phyloP scores from a whole-genome alignment of 73 alveolate genomes.

The Paramecium primaurelia region DNA sequence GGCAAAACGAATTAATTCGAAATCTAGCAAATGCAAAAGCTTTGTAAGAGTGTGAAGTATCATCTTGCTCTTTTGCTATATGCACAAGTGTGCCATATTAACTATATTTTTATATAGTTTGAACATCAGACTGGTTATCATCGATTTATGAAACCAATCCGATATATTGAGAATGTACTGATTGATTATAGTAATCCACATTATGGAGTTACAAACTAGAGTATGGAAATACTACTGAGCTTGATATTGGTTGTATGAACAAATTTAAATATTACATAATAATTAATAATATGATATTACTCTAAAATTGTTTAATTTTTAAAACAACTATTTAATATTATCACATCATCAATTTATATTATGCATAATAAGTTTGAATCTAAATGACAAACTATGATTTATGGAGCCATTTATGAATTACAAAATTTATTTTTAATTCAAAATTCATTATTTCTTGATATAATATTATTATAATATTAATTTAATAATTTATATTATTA shows the following conservation, averaged over 20 bases:
- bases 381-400: background rate
- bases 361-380: background rate
- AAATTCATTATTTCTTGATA: background rate
- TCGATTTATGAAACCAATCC: background rate
- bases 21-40: conserved; percentile 47
- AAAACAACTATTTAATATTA: background rate
- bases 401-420: background rate
- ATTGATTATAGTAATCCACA: background rate
- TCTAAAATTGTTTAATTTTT: background rate
- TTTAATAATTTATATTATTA: background rate
- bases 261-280: conserved; percentile 12
- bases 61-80: background rate
- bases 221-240: background rate
- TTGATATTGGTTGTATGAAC: conserved; percentile 7
- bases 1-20: background rate
- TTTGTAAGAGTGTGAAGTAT: background rate
- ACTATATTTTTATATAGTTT: background rate
- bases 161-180: background rate
- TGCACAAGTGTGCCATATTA: background rate
- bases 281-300: background rate
- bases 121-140: background rate
- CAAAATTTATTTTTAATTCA: background rate
- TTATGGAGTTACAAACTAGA: conserved; percentile 1
- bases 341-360: background rate
- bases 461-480: background rate